Conservation (phyloP, 1,284 basidiomycete genomes). For the Tilletia caries region DNA sequence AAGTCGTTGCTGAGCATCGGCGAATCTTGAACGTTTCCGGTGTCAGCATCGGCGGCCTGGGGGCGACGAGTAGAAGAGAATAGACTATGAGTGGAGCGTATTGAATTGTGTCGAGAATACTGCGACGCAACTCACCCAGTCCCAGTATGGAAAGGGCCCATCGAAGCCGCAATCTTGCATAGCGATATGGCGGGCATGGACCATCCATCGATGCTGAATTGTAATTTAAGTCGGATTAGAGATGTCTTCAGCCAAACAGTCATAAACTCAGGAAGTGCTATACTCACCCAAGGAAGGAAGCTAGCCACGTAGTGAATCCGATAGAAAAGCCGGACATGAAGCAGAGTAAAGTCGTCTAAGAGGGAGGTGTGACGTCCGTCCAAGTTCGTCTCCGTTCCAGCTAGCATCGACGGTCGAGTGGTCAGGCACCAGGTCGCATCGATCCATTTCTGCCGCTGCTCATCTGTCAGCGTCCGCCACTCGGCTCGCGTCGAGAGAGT, state of each 20-base stretch:
- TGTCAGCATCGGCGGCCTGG: background rate
- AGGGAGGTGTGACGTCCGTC: background rate
- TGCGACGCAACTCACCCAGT: no score
- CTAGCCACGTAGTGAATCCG: background rate
- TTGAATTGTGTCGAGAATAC: no score
- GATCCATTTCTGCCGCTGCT: background rate
- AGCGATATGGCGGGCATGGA: background rate
- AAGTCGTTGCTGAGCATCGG: background rate
- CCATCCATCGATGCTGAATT: background rate
- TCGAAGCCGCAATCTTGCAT: constrained; percentile 1
- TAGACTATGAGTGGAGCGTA: background rate
- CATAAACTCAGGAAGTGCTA: no score
- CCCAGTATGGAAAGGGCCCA: background rate
- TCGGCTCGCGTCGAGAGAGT: background rate
- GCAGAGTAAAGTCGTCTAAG: background rate
- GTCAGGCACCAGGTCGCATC: constrained; percentile 8
- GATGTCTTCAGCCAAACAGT: no score
- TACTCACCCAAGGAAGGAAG: background rate
- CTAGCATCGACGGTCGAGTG: background rate
- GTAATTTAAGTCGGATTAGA: no score
- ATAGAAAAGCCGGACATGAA: background rate
- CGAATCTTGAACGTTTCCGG: background rate
- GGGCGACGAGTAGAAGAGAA: background rate
- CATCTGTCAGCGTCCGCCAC: background rate
- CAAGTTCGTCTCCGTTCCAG: constrained; percentile 1